Conservation (phyloP, 2,329 filamentous ascomycete genomes). For the Claviceps sp. region DNA sequence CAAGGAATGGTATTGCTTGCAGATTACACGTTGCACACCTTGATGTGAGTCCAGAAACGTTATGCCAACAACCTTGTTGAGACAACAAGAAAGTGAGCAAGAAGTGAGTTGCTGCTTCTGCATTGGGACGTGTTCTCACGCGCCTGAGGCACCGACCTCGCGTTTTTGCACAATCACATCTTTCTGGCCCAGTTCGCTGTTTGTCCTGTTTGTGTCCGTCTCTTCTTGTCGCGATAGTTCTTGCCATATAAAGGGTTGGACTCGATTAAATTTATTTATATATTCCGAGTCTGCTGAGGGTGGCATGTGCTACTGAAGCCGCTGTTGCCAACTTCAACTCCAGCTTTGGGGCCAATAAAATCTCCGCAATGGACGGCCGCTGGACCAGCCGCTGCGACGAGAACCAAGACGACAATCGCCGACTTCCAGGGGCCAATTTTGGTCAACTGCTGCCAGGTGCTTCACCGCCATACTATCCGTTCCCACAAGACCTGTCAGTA, state of each 20-base stretch:
- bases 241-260: neutral
- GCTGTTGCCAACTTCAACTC: neutral
- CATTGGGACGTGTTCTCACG: neutral
- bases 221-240: neutral
- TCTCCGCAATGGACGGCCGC: conserved; percentile 3
- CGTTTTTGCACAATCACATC: neutral
- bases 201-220: neutral
- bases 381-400: conserved; percentile 4
- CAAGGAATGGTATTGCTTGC: neutral
- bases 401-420: conserved; percentile 1
- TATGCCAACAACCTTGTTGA: neutral
- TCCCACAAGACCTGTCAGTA: conserved; percentile 3
- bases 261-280: neutral
- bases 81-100: conserved; percentile 3
- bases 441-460: conserved; percentile 13
- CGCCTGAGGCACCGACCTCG: conserved; percentile 6
- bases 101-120: conserved; percentile 7
- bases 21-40: neutral
- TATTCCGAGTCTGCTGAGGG: neutral
- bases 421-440: neutral
- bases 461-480: conserved; percentile 2
- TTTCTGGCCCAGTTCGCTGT: neutral
- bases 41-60: neutral
- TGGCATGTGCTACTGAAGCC: neutral
- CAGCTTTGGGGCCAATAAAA: conserved; percentile 2